Percentiles rank a stretch among this genome's conserved stretches.
Evolutionary conservation across 495 filamentous ascomycete genomes (phyloP).

Genomic region (Neurospora pannonica): DNA sequence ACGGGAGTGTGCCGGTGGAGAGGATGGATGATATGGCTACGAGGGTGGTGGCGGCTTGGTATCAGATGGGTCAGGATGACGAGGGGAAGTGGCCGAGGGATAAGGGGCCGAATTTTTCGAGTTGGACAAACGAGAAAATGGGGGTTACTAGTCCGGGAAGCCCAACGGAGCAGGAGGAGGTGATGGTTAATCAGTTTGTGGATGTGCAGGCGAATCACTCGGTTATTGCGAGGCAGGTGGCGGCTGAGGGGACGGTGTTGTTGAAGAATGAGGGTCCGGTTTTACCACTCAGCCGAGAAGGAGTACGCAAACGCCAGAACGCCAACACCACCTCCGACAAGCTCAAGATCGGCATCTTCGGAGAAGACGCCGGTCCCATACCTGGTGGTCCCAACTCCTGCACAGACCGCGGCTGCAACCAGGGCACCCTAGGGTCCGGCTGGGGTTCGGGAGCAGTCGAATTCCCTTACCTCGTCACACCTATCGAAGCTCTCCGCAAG

Average conservation of each 20-base stretch:
- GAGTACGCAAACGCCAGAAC: not conserved
- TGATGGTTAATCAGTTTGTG: conserved; percentile 68
- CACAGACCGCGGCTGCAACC: conserved; percentile 49
- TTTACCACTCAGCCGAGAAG: conserved; percentile 48
- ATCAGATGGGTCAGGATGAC: conserved; percentile 77
- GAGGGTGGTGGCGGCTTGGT: conserved; percentile 86
- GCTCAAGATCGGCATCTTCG: conserved; percentile 65
- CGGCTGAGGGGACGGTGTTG: conserved; percentile 75
- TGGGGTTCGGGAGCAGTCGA: conserved; percentile 90
- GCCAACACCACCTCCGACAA: conserved; percentile 16
- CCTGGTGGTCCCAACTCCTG: conserved; percentile 18
- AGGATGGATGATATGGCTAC: conserved; percentile 91
- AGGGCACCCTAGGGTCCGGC: conserved; percentile 73
- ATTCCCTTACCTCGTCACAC: conserved; percentile 71
- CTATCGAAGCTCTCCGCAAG: conserved; percentile 53
- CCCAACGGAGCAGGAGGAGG: conserved; percentile 36
- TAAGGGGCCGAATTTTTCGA: conserved; percentile 76
- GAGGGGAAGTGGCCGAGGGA: conserved; percentile 53
- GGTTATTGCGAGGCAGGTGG: conserved; percentile 59
- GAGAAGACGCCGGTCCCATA: conserved; percentile 75
- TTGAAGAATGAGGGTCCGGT: conserved; percentile 68
- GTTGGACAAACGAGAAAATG: conserved; percentile 67
- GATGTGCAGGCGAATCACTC: conserved; percentile 67
- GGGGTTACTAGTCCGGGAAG: conserved; percentile 60
- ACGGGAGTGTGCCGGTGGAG: conserved; percentile 71